Evolutionary conservation across 2,329 filamentous ascomycete genomes (phyloP).

Genomic region (Fusarium globosum): DNA sequence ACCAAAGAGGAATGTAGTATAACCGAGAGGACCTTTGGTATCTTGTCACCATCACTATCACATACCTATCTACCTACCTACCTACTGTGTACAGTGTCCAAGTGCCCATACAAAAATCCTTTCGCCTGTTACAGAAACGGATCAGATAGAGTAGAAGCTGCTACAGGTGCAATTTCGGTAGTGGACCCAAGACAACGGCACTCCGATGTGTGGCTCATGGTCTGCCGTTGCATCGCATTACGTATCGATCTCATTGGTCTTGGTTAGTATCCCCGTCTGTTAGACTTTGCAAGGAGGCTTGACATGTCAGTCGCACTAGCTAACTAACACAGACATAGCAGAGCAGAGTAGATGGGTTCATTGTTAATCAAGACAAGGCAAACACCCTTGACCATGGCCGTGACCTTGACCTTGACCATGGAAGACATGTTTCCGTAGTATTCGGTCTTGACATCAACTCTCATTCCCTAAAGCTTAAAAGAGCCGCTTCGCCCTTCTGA

Average conservation of each 20-base stretch:
- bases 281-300: slow-evolving; percentile 17
- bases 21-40: not conserved
- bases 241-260: slow-evolving; percentile 9
- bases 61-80: not conserved
- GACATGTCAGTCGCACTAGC: not conserved
- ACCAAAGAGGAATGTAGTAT: slow-evolving; percentile 4
- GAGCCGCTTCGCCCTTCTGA: slow-evolving; percentile 23
- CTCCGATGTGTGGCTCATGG: not conserved
- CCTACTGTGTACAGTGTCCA: not conserved
- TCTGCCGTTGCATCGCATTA: slow-evolving; percentile 26
- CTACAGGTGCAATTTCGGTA: slow-evolving; percentile 37
- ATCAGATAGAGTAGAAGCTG: slow-evolving; percentile 40
- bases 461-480: slow-evolving; percentile 26
- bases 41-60: not conserved
- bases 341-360: not conserved
- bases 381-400: not conserved
- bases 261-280: not conserved
- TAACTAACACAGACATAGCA: not conserved
- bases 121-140: slow-evolving; percentile 16
- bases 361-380: not conserved
- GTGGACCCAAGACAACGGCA: slow-evolving; percentile 33
- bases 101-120: slow-evolving; percentile 4
- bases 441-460: not conserved
- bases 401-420: not conserved
- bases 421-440: slow-evolving; percentile 4